These are phyloP conservation scores for Beauveria medogensis DNA, from an alignment of 2,329 filamentous ascomycete genomes.

Conservation along the genomic window DNA sequence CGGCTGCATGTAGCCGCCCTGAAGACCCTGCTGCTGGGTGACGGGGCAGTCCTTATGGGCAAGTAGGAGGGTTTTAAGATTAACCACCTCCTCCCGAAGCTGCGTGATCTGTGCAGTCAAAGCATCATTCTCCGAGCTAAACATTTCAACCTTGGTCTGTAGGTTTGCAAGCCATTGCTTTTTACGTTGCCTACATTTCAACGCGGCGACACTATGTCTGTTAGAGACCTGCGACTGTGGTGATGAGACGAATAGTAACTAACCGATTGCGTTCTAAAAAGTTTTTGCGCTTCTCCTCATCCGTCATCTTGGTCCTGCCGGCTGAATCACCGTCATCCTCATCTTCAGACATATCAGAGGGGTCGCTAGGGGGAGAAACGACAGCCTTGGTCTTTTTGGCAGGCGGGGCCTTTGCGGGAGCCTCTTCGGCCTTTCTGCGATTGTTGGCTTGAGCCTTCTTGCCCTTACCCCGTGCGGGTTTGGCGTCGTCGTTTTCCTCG, in stretches of 20 bases:
- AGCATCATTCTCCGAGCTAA: constrained; percentile 83
- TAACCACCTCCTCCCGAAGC: constrained; percentile 86
- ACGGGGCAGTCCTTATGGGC: constrained; percentile 96
- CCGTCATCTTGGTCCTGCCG: constrained; percentile 78
- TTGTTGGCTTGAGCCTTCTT: constrained; percentile 62
- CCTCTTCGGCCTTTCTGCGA: constrained; percentile 70
- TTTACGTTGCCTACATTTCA: constrained; percentile 96
- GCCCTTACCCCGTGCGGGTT: constrained; percentile 57
- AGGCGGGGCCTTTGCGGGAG: constrained; percentile 51
- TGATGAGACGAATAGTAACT: constrained; percentile 21
- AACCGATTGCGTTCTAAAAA: constrained; percentile 95
- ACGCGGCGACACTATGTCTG: constrained; percentile 68
- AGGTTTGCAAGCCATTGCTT: constrained; percentile 98
- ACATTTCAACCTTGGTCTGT: constrained; percentile 90
- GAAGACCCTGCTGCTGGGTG: constrained; percentile 69
- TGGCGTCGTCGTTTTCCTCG: constrained; percentile 63
- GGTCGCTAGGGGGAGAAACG: constrained; percentile 15
- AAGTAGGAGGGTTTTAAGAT: constrained; percentile 83
- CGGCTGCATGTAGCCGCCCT: constrained; percentile 48
- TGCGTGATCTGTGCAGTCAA: constrained; percentile 76
- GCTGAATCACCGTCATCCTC: constrained; percentile 48
- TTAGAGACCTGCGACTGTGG: constrained; percentile 16
- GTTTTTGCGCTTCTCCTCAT: constrained; percentile 97
- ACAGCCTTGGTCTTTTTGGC: constrained; percentile 61
- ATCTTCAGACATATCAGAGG: constrained; percentile 39